Evolutionary conservation across 257 asterid species (phyloP).

Genomic region (Nicotiana noctiflora): DNA sequence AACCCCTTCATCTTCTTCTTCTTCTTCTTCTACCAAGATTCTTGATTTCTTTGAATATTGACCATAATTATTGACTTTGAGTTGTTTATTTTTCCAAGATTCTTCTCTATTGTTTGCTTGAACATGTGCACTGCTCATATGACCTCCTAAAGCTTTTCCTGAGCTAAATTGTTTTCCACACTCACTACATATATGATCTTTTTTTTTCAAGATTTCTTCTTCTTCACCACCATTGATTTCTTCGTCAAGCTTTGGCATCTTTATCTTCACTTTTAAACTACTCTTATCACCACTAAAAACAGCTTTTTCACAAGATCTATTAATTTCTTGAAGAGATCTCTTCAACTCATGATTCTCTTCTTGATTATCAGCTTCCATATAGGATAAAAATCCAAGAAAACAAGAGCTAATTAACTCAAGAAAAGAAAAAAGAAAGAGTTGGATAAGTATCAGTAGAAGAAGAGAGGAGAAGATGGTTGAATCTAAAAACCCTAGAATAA

Average conservation of each 20-base stretch:
- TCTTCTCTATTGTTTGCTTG: constrained; percentile 47
- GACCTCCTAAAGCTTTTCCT: constrained; percentile 81
- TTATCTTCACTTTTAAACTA: background rate
- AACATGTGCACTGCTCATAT: constrained; percentile 69
- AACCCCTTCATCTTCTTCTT: background rate
- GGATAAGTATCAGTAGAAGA: too few relatives aligned
- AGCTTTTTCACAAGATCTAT: background rate
- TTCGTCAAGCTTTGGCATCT: background rate
- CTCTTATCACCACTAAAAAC: too few relatives aligned
- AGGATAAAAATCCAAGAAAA: too few relatives aligned
- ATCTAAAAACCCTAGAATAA: too few relatives aligned
- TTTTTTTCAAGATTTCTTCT: background rate
- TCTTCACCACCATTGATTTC: background rate
- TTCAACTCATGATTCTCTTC: too few relatives aligned
- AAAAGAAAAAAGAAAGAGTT: too few relatives aligned
- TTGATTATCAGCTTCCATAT: too few relatives aligned
- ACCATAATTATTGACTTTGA: too few relatives aligned
- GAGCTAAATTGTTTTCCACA: constrained; percentile 46
- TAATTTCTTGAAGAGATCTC: background rate
- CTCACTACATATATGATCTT: constrained; percentile 30
- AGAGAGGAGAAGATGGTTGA: too few relatives aligned
- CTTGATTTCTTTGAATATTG: background rate
- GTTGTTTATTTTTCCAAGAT: constrained; percentile 10
- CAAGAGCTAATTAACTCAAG: too few relatives aligned
- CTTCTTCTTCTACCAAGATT: background rate